Conservation (phyloP, 1,284 basidiomycete species). For the Cronartium ribicola region DNA sequence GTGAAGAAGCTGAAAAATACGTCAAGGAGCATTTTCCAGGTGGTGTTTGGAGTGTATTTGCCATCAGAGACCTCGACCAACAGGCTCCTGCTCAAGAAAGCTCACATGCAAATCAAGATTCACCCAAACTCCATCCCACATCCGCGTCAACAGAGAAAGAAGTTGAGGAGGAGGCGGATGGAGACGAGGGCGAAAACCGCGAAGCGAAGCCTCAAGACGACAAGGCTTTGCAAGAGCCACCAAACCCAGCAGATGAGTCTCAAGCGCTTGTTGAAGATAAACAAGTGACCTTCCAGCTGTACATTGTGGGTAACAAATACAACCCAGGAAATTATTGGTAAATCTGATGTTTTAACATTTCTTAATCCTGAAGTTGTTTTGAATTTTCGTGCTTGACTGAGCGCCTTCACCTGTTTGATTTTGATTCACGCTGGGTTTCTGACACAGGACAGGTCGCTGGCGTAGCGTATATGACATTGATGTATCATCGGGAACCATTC, state of each 20-base stretch:
- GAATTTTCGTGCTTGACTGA: not conserved
- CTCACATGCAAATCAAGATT: not conserved
- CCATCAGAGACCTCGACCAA: not conserved
- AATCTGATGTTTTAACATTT: not conserved
- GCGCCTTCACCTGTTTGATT: not conserved
- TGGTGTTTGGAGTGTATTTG: conserved; percentile 29
- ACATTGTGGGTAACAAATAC: conserved; percentile 87
- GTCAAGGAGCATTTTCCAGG: conserved; percentile 19
- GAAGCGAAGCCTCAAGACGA: not conserved
- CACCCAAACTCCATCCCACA: not conserved
- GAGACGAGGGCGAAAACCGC: conserved; percentile 16
- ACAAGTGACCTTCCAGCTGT: conserved; percentile 55
- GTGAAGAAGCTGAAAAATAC: not conserved
- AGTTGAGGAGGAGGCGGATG: not conserved
- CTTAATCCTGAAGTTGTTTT: not conserved
- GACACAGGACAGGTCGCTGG: conserved; percentile 75
- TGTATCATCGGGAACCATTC: conserved; percentile 49
- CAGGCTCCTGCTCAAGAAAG: no score
- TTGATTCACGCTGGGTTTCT: not conserved
- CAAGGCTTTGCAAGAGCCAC: not conserved
- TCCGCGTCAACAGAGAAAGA: not conserved
- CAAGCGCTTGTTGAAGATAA: conserved; percentile 49
- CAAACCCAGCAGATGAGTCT: conserved; percentile 53
- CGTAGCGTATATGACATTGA: conserved; percentile 59
- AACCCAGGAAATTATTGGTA: conserved; percentile 59